A percentile compares a stretch with the other conserved stretches of the same genome.
These are phyloP conservation scores for Aegilops speltoides DNA, from an alignment of 176 grass and related monocot species.

Conservation along the genomic window DNA sequence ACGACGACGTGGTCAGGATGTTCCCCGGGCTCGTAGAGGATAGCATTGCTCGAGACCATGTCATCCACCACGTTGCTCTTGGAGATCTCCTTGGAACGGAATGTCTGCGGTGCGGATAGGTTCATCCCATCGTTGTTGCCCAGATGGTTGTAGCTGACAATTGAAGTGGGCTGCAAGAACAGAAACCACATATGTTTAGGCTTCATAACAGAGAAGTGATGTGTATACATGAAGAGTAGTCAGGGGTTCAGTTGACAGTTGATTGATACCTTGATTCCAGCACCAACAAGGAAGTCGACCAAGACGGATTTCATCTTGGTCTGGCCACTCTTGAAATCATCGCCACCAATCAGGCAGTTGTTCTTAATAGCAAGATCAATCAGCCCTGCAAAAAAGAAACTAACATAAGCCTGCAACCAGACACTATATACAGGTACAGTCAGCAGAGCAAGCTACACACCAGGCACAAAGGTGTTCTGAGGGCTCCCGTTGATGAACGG, in stretches of 20 bases:
- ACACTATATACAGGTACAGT: background rate
- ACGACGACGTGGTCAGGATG: constrained; percentile 95
- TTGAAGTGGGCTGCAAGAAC: constrained; percentile 75
- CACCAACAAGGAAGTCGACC: constrained; percentile 96
- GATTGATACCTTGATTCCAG: constrained; percentile 83
- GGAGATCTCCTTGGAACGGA: constrained; percentile 97
- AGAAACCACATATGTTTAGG: background rate
- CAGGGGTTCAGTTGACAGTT: background rate
- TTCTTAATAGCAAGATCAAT: constrained; percentile 93
- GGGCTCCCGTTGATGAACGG: constrained; percentile 97
- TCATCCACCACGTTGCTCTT: constrained; percentile 99
- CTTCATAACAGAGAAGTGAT: background rate
- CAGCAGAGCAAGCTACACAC: constrained; percentile 31
- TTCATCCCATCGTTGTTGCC: constrained; percentile 98
- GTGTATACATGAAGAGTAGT: background rate
- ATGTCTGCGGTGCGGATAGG: constrained; percentile 93
- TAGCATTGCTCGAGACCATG: constrained; percentile 95
- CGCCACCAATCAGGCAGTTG: constrained; percentile 87
- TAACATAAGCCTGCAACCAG: background rate
- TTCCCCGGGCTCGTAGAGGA: constrained; percentile 89
- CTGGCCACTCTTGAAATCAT: constrained; percentile 99
- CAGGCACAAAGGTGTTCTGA: constrained; percentile 97
- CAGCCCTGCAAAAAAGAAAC: constrained; percentile 59
- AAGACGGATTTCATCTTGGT: constrained; percentile 99
- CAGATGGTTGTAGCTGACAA: constrained; percentile 98